Percentiles rank a stretch among this genome's conserved stretches.
phyloP scores from a whole-genome alignment of 2,329 filamentous ascomycete genomes.

The Epichloe festucae region DNA sequence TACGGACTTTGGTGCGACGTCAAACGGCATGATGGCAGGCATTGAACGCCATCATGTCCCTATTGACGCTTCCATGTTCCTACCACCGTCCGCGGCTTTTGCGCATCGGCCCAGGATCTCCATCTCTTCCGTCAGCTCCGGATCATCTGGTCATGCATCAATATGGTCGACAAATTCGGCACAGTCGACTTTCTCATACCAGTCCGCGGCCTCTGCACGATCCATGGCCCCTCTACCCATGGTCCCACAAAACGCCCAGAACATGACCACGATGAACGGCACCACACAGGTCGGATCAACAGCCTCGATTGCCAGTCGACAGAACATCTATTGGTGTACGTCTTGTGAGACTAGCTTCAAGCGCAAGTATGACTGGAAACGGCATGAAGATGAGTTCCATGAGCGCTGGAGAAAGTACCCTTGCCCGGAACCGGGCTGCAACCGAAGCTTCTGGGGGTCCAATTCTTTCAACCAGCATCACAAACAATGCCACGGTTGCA shows the following conservation, averaged over 20 bases:
- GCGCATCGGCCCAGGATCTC: slow-evolving; percentile 31
- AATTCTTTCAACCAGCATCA: slow-evolving; percentile 58
- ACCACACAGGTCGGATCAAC: slow-evolving; percentile 17
- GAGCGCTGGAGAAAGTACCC: slow-evolving; percentile 56
- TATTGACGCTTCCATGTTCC: slow-evolving; percentile 17
- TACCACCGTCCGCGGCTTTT: slow-evolving; percentile 24
- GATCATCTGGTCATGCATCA: slow-evolving; percentile 35
- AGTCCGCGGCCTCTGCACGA: slow-evolving; percentile 21
- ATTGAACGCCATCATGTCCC: slow-evolving; percentile 2
- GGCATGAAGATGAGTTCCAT: slow-evolving; percentile 57
- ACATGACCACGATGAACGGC: slow-evolving; percentile 20
- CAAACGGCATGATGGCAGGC: slow-evolving; percentile 4
- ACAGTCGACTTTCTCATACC: slow-evolving; percentile 27
- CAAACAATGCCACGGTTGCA: slow-evolving; percentile 51
- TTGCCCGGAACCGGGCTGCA: slow-evolving; percentile 49
- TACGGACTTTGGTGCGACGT: slow-evolving; percentile 4
- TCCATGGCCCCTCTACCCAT: slow-evolving; percentile 25
- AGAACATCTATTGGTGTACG: slow-evolving; percentile 43
- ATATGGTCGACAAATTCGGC: slow-evolving; percentile 30
- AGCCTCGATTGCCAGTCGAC: slow-evolving; percentile 19
- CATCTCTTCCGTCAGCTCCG: slow-evolving; percentile 37
- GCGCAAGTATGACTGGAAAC: slow-evolving; percentile 57
- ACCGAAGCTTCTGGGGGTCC: slow-evolving; percentile 56
- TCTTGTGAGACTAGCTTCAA: slow-evolving; percentile 52
- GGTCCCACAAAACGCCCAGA: slow-evolving; percentile 17